phyloP scores from a whole-genome alignment of 75 land plant species.

The Ceratopteris richardii region DNA sequence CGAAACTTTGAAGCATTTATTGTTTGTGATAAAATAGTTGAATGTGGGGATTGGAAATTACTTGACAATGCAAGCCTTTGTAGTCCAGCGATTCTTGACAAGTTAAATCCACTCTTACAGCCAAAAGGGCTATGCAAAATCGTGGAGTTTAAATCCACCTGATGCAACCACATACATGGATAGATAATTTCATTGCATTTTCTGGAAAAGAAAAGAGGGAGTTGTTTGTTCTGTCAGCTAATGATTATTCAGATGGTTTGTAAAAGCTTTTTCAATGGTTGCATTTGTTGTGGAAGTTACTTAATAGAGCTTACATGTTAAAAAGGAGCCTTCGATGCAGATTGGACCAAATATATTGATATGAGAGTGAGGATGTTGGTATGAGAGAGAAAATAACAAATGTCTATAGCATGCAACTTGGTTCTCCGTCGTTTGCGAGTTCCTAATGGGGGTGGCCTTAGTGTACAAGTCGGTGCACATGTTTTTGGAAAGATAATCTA shows the following conservation, averaged over 20 bases:
- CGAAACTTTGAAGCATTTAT: too few relatives aligned
- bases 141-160: constrained; percentile 86
- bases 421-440: constrained; percentile 4
- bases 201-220: constrained; percentile 4
- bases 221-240: constrained; percentile 16
- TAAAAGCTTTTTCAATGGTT: constrained; percentile 76
- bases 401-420: constrained; percentile 26
- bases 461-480: too few relatives aligned
- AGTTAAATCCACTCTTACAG: constrained; percentile 86
- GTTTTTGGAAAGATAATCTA: too few relatives aligned
- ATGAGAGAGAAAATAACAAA: constrained; percentile 32
- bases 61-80: constrained; percentile 96
- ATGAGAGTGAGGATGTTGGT: constrained; percentile 45
- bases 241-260: constrained; percentile 43
- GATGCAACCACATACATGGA: constrained; percentile 50
- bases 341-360: constrained; percentile 79
- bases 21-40: too few relatives aligned
- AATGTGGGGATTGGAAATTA: constrained; percentile 90
- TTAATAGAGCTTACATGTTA: constrained; percentile 53
- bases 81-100: constrained; percentile 97
- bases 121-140: constrained; percentile 88
- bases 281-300: constrained; percentile 62
- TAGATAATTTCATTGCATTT: constrained; percentile 1
- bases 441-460: too few relatives aligned
- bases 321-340: constrained; percentile 63